These are phyloP conservation scores for Mycena epipterygia DNA, from an alignment of 768 basidiomycete species.

Conservation along the genomic window DNA sequence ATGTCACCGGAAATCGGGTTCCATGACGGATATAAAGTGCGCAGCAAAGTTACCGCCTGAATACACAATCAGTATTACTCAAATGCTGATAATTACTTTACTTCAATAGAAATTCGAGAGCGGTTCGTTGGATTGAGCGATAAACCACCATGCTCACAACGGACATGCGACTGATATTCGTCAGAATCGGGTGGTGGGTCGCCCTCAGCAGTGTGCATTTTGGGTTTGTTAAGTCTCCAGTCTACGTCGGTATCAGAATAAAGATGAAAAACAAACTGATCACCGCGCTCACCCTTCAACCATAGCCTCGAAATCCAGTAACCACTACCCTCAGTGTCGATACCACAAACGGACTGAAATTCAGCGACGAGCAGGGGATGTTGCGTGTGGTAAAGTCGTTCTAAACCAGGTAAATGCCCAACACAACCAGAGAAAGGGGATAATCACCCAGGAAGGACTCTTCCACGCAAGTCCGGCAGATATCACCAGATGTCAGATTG, in stretches of 20 bases:
- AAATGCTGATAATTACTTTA: constrained; percentile 41
- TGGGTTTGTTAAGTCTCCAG: constrained; percentile 80
- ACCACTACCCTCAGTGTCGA: constrained; percentile 56
- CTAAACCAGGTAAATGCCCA: constrained; percentile 51
- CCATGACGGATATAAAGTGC: constrained; percentile 76
- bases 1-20: constrained; percentile 62
- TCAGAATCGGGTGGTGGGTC: constrained; percentile 79
- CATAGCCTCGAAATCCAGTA: constrained; percentile 87
- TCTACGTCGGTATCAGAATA: constrained; percentile 57
- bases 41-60: constrained; percentile 71
- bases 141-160: constrained; percentile 79
- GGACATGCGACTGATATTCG: constrained; percentile 70
- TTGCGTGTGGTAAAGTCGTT: constrained; percentile 75
- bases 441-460: constrained; percentile 69
- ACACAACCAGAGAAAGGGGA: constrained; percentile 6
- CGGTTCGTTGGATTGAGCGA: constrained; percentile 69
- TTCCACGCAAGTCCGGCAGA: constrained; percentile 74
- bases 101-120: constrained; percentile 73
- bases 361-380: constrained; percentile 73
- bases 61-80: constrained; percentile 27
- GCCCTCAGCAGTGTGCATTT: constrained; percentile 75
- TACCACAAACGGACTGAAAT: constrained; percentile 68
- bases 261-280: constrained; percentile 12
- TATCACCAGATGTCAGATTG: constrained; percentile 59
- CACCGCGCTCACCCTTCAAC: constrained; percentile 71